phyloP scores from a whole-genome alignment of 148 eudicot genomes.

The Silene latifolia region DNA sequence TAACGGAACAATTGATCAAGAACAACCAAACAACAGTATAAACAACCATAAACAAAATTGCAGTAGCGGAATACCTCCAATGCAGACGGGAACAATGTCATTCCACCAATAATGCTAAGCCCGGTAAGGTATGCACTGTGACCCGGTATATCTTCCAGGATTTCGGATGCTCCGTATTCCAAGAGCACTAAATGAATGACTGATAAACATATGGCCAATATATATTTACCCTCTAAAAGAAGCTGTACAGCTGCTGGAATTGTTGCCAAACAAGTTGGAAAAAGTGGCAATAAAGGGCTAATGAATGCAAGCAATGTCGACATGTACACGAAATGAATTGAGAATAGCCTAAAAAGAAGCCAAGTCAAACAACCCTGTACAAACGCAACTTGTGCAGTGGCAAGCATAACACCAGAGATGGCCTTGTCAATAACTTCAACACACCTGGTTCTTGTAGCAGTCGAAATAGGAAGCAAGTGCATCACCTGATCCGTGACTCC shows the following conservation, averaged over 20 bases:
- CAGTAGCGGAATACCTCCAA: not conserved
- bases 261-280: conserved; percentile 70
- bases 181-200: conserved; percentile 65
- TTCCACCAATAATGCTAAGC: conserved; percentile 93
- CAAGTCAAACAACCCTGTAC: conserved; percentile 94
- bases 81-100: conserved; percentile 75
- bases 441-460: conserved; percentile 57
- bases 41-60: conserved; percentile 48
- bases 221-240: conserved; percentile 64
- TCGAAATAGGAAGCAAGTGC: conserved; percentile 70
- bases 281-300: conserved; percentile 73
- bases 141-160: conserved; percentile 79
- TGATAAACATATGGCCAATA: conserved; percentile 52
- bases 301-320: conserved; percentile 76
- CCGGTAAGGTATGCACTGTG: conserved; percentile 80
- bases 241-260: conserved; percentile 75
- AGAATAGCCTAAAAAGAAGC: conserved; percentile 81
- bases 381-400: conserved; percentile 76
- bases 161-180: conserved; percentile 74
- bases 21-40: conserved; percentile 16
- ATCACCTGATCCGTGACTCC: conserved; percentile 89
- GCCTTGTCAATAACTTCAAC: conserved; percentile 91
- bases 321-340: conserved; percentile 84
- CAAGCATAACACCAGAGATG: conserved; percentile 72
- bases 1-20: not conserved